Percentiles rank a stretch among this genome's conserved stretches.
phyloP scores from a whole-genome alignment of 768 basidiomycete species.

The Boletus vinaceobasis region DNA sequence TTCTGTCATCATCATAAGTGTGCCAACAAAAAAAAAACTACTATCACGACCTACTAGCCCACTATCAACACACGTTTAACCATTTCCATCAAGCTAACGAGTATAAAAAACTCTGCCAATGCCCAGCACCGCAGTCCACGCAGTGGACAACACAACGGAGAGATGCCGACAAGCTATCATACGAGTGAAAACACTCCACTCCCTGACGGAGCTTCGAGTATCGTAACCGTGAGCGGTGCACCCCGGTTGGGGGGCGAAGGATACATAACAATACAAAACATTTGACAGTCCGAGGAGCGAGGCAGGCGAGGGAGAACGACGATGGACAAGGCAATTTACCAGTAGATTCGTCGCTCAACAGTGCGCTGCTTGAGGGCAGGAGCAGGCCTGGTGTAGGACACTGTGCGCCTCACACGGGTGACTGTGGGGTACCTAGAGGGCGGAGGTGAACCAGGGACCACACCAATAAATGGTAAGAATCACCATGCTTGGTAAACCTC shows the following conservation, averaged over 20 bases:
- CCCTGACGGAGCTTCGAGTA: conserved; percentile 55
- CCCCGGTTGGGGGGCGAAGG: conserved; percentile 2
- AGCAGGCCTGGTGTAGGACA: conserved; percentile 54
- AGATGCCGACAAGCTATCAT: conserved; percentile 14
- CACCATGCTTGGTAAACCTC: conserved; percentile 71
- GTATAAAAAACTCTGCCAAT: conserved; percentile 9
- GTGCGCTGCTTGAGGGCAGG: conserved; percentile 48
- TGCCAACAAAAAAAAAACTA: conserved; percentile 7
- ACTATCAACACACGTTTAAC: conserved; percentile 20
- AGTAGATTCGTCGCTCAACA: conserved; percentile 73
- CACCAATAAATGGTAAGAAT: conserved; percentile 3
- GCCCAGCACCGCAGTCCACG: conserved; percentile 20
- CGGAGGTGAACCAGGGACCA: conserved; percentile 1
- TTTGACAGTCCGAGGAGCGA: conserved; percentile 18
- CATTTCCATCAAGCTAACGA: conserved; percentile 7
- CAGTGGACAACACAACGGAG: conserved; percentile 9
- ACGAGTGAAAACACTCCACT: conserved; percentile 18
- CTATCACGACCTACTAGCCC: conserved; percentile 8
- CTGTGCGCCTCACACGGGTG: conserved; percentile 71
- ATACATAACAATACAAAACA: conserved; percentile 35
- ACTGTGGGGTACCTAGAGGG: conserved; percentile 68
- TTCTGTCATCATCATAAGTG: conserved; percentile 4
- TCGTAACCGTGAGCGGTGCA: conserved; percentile 35
- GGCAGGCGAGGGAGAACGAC: not conserved
- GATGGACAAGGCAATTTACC: conserved; percentile 42